Evolutionary conservation across 208 protist genomes (phyloP).

Genomic region (Acanthamoeba healyi): DNA sequence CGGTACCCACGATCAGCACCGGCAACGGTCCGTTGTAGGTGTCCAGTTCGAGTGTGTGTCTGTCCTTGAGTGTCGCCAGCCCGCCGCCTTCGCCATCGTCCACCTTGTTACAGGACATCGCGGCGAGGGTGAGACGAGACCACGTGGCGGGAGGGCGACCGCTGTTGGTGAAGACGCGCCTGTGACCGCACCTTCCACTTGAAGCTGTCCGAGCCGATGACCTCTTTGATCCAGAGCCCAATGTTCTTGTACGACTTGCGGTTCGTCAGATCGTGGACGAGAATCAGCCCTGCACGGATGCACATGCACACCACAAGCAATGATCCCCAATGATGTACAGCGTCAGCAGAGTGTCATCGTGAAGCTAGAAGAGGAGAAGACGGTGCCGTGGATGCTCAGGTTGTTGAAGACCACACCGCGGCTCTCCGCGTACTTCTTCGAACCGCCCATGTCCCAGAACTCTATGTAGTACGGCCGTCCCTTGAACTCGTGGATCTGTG

Average conservation of each 20-base stretch:
- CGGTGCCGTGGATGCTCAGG: background rate
- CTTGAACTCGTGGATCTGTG: constrained; percentile 49
- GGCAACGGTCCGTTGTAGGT: constrained; percentile 35
- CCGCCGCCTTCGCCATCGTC: background rate
- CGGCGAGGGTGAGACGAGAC: background rate
- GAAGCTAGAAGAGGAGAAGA: background rate
- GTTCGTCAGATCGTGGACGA: constrained; percentile 65
- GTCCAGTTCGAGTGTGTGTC: constrained; percentile 45
- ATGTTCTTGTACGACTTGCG: constrained; percentile 65
- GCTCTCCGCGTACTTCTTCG: constrained; percentile 69
- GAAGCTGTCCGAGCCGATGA: constrained; percentile 48
- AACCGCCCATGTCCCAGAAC: constrained; percentile 55
- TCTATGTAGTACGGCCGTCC: constrained; percentile 58
- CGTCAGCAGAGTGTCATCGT: background rate
- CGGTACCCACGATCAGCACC: constrained; percentile 54
- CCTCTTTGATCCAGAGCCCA: constrained; percentile 49
- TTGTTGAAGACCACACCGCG: constrained; percentile 60
- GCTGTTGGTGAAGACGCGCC: background rate
- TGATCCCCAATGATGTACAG: too few species aligned
- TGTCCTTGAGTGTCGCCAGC: background rate
- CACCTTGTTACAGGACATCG: background rate
- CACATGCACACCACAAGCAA: constrained; percentile 5
- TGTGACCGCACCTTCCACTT: constrained; percentile 23
- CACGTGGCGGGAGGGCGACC: background rate
- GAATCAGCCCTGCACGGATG: background rate